Conservation (phyloP, 148 eudicot genomes). For the Persicaria tinctoria region DNA sequence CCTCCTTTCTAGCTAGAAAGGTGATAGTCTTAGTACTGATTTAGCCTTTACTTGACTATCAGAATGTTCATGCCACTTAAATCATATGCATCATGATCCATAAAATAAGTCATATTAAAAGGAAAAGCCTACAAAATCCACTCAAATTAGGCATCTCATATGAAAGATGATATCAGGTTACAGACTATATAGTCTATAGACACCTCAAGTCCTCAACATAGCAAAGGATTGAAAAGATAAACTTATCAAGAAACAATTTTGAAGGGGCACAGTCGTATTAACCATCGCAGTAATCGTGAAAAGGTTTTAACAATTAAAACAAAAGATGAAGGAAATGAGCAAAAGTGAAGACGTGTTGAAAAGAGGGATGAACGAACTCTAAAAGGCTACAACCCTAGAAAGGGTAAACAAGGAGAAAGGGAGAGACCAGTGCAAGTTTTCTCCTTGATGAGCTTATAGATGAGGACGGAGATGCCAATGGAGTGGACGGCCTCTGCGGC, state of each 20-base stretch:
- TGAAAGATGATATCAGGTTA: no score
- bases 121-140: background rate
- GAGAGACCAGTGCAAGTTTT: conserved; percentile 33
- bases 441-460: conserved; percentile 35
- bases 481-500: conserved; percentile 44
- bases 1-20: no score
- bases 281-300: background rate
- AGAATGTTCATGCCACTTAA: background rate
- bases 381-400: background rate
- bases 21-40: no score
- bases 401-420: background rate
- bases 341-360: background rate
- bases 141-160: no score
- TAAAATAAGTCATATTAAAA: background rate
- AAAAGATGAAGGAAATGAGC: background rate
- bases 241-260: no score
- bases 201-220: no score
- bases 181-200: no score
- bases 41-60: no score
- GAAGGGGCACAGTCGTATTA: no score
- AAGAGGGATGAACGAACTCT: no score
- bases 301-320: background rate
- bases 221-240: no score
- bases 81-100: background rate
- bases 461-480: conserved; percentile 31